phyloP scores from a whole-genome alignment of 306 rosid species.

The Begonia masoniana region DNA sequence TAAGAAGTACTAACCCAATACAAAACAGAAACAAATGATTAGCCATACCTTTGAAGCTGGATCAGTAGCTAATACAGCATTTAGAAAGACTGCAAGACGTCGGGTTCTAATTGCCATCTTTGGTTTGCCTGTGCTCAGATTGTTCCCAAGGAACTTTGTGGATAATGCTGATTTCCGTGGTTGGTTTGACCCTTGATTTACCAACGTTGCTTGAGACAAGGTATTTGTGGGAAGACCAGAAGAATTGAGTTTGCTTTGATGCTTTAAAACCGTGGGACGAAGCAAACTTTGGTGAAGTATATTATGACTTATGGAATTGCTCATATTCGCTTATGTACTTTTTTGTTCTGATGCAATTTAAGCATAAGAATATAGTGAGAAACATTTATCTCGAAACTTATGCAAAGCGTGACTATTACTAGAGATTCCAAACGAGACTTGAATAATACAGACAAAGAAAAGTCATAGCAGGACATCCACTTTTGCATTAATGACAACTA shows the following conservation, averaged over 20 bases:
- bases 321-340: conserved; percentile 42
- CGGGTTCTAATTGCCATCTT: conserved; percentile 34
- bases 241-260: conserved; percentile 45
- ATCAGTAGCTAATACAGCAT: conserved; percentile 47
- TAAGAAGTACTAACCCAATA: not conserved
- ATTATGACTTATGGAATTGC: conserved; percentile 43
- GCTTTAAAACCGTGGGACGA: conserved; percentile 31
- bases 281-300: conserved; percentile 51
- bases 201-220: conserved; percentile 29
- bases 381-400: not conserved
- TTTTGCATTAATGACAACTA: too few species aligned
- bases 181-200: conserved; percentile 31
- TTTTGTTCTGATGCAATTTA: conserved; percentile 28
- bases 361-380: conserved; percentile 7
- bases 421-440: too few species aligned
- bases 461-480: too few species aligned
- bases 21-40: not conserved
- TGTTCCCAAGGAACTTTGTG: conserved; percentile 44
- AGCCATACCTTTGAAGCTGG: conserved; percentile 39
- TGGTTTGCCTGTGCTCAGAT: conserved; percentile 30
- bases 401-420: too few species aligned
- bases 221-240: conserved; percentile 33
- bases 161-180: conserved; percentile 25
- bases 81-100: conserved; percentile 25
- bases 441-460: too few species aligned